Base-by-base conservation (phyloP, 202 grass and related monocot genomes). In the Zizania palustris region DNA sequence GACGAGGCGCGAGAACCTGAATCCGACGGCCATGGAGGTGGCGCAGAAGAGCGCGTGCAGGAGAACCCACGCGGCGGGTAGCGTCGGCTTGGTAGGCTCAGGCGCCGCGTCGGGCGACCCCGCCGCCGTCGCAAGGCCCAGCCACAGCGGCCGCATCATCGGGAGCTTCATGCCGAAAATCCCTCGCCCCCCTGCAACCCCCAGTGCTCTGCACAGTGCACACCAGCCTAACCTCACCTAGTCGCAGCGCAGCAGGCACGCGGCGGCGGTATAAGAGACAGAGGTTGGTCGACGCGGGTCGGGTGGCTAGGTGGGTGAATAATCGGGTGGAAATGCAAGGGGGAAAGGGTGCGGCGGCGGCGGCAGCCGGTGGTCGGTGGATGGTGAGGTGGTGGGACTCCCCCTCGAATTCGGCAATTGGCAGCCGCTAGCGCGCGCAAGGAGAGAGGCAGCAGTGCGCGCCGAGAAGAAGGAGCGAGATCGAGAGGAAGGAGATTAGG, bases 1-100 rank as follows among this genome's bases (percentile, higher is more conserved):
- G 77, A 95, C 79, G 68, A 95, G 92, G 53, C 92, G 92, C 1
- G 92, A 95, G 86, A 95, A 95, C 55, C 92, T 89, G 83, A 95
- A 95, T 9, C 92, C 89, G 8, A 95, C 85, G 22, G 90, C 80
- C 80, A 88, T 90, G 84, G 86, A 87, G 1, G 82, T 88, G 13
- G 76, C 73, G 83, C 92, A 95, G 84, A 90, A 95, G 46, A 95
- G 81, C 39, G 86, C 78, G 74, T 95, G 92, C 65, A 95, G 83
- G 9, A 95, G 71, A 4, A 95, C 67, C 92, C 92, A 95, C 21
- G 87, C 67, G 0, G 81, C 50, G 1, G 92, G 90, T 13, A 91
- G 63, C n/a, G 88, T 85, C 12, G 80, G 73, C 76, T 84, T 88
- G 10, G 74, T 45, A 21, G 45, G 45, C 74, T 90, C 82, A 2